Conservation (phyloP, 257 asterid genomes). For the Datura wrightii region DNA sequence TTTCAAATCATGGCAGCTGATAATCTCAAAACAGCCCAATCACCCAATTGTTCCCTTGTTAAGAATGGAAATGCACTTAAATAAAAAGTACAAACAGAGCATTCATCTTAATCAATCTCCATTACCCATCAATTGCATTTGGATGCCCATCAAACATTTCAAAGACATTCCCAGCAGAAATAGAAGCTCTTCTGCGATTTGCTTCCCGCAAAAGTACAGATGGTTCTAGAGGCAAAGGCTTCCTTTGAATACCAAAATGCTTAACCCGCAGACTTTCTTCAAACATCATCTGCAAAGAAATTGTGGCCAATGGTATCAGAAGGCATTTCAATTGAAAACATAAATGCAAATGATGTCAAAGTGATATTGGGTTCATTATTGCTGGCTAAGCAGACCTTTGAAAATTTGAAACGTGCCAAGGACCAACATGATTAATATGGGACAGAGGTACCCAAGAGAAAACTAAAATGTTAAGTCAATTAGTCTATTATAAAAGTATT, state of each 20-base stretch:
- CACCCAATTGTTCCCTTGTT: constrained; percentile 16
- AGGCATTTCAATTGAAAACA: constrained; percentile 14
- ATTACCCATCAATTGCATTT: constrained; percentile 70
- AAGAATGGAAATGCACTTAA: constrained; percentile 11
- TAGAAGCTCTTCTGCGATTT: constrained; percentile 97
- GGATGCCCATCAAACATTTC: constrained; percentile 85
- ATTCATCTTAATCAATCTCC: constrained; percentile 39
- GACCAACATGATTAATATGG: constrained; percentile 7
- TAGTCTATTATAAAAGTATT: not conserved
- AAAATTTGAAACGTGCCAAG: not conserved
- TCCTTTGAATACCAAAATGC: constrained; percentile 95
- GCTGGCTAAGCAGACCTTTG: constrained; percentile 25
- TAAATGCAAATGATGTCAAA: constrained; percentile 25
- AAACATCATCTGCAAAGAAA: constrained; percentile 69
- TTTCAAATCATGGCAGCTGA: constrained; percentile 15
- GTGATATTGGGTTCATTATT: constrained; percentile 15
- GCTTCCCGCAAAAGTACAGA: constrained; percentile 95
- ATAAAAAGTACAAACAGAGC: not conserved
- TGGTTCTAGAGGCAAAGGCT: constrained; percentile 97
- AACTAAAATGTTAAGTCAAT: not conserved
- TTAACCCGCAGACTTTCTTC: constrained; percentile 79
- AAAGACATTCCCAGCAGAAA: constrained; percentile 90
- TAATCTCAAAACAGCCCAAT: constrained; percentile 13
- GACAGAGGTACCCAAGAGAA: not conserved
- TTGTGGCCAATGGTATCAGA: not conserved